Evolutionary conservation across 2,329 filamentous ascomycete species (phyloP), one percentile per base, ranked within the genome.

Genomic region (Cordyceps javanica): DNA sequence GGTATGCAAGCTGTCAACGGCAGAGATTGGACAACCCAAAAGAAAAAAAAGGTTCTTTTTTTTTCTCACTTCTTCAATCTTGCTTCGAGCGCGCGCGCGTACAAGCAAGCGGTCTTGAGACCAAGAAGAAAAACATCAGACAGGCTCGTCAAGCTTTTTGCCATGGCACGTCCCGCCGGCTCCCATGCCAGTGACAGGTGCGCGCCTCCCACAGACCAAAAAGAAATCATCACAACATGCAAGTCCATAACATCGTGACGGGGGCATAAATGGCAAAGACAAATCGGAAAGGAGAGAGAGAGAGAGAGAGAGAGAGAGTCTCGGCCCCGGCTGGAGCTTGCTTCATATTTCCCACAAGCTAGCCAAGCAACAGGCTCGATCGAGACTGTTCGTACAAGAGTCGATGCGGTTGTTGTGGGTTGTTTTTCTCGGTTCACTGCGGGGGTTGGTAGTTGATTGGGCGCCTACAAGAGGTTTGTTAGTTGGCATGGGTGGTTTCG

Each of bases 371-470:
- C 13, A 23, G 25, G 25, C 48, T 53, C 57, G 45, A 54, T 53
- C 57, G 45, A 54, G 45, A 45, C 46, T 44, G 44, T 53, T 55
- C 52, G 57, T 55, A 50, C 51, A 55, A 52, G 52, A 51, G 45
- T 48, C 25, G 38, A 55, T 38, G 46, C 23, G 25, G 44, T 16
- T 25, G 44, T 10, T 16, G 38, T n/a, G 36, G 57, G 21, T 23
- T n/a, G 45, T 25, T 36, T 28, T n/a, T n/a, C 42, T 9, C 14
- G 49, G 59, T 55, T 69, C 70, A 80, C 72, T 81, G 77, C 55
- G 88, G 88, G 61, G 89, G 83, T 71, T 92, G 88, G 73, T 90
- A 94, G 75, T 93, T 91, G 68, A 94, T 86, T 56, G 89, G 89
- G 65, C 90, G 87, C 77, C 90, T 94, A 21, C n/a, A 63, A 34